A percentile compares a stretch with the other conserved stretches of the same genome.
Conservation (phyloP, 371 early-diverging fungal genomes). For the Parasitella parasitica region DNA sequence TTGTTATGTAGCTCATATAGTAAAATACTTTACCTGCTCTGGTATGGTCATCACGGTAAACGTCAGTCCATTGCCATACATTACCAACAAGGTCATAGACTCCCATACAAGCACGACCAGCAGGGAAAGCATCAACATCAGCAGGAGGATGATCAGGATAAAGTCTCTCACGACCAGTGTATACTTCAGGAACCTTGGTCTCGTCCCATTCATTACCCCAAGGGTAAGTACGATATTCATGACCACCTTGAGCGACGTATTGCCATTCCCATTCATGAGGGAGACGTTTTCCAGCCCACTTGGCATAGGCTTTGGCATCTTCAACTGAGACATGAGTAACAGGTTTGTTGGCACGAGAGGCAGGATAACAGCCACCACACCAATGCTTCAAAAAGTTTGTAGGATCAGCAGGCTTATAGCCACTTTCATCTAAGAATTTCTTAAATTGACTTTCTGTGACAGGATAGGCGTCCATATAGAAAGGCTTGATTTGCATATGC, state of each 20-base stretch:
- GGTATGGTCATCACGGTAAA: conserved; percentile 26
- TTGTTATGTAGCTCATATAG: not conserved
- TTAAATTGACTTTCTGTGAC: conserved; percentile 34
- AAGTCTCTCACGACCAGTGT: conserved; percentile 30
- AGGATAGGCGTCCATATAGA: conserved; percentile 30
- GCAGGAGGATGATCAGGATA: conserved; percentile 35
- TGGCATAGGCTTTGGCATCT: conserved; percentile 35
- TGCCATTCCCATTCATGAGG: conserved; percentile 42
- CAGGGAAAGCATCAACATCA: conserved; percentile 25
- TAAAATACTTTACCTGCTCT: conserved; percentile 12
- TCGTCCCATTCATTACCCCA: conserved; percentile 33
- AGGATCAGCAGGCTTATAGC: conserved; percentile 26
- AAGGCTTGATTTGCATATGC: conserved; percentile 24
- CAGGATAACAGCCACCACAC: conserved; percentile 29
- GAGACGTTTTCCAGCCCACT: conserved; percentile 36
- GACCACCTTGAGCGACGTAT: conserved; percentile 30
- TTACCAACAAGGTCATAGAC: conserved; percentile 35
- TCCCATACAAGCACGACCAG: conserved; percentile 24
- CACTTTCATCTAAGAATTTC: conserved; percentile 22
- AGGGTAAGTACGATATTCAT: conserved; percentile 27
- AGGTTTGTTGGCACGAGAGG: conserved; percentile 27
- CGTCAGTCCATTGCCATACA: conserved; percentile 37
- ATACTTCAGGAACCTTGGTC: conserved; percentile 22
- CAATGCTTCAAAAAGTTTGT: conserved; percentile 34
- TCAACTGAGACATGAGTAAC: conserved; percentile 33